These are phyloP conservation scores for Nitzschia sp. DNA, from an alignment of 108 stramenopile genomes.

Conservation along the genomic window DNA sequence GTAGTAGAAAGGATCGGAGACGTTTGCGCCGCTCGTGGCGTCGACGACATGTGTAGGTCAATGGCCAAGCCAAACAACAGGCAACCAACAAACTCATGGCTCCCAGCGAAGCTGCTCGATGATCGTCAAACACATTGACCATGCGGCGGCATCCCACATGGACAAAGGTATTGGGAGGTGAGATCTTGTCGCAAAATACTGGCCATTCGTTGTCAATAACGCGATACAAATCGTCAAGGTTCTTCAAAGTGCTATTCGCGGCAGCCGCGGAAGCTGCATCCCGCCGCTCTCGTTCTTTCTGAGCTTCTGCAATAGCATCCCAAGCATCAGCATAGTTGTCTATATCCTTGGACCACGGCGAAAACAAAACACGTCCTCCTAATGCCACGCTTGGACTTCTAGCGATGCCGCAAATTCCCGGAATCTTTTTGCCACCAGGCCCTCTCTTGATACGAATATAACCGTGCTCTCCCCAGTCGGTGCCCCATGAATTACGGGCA, in stretches of 20 bases:
- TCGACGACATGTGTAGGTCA: constrained; percentile 7
- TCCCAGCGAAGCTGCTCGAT: constrained; percentile 1
- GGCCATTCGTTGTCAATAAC: neutral
- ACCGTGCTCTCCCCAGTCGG: constrained; percentile 77
- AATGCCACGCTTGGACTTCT: constrained; percentile 73
- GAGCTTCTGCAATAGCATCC: neutral
- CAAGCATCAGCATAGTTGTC: too few species aligned
- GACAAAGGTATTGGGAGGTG: neutral
- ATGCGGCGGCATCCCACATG: constrained; percentile 9
- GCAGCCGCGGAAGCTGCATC: neutral
- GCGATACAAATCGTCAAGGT: neutral
- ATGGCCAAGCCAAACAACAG: neutral
- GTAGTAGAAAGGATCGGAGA: neutral
- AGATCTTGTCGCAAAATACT: neutral
- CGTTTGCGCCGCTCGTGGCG: neutral
- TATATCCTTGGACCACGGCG: neutral
- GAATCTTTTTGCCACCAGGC: constrained; percentile 45
- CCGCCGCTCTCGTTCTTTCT: neutral
- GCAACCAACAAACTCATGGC: neutral
- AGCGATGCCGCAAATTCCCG: constrained; percentile 78
- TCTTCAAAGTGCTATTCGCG: neutral
- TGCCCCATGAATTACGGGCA: constrained; percentile 74
- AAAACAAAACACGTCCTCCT: constrained; percentile 39
- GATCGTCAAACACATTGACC: neutral
- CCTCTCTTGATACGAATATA: constrained; percentile 62